These are phyloP conservation scores for Colletotrichum costaricense DNA, from an alignment of 2,329 filamentous ascomycete species.

Conservation along the genomic window DNA sequence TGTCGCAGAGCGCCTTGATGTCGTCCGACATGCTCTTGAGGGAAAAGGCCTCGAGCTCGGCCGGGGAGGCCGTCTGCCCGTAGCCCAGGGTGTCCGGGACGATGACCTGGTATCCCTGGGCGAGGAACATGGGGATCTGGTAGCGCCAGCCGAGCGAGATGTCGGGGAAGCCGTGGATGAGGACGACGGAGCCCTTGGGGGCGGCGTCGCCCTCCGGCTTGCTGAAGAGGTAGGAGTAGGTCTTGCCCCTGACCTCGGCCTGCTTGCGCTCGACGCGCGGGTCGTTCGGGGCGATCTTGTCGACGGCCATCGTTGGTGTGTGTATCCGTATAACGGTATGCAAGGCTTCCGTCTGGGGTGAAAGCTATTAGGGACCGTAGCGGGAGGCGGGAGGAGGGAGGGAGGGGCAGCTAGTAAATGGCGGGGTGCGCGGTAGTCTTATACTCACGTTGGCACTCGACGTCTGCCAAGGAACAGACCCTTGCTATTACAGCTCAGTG, in stretches of 20 bases:
- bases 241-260: conserved; percentile 73
- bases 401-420: neutral
- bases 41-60: conserved; percentile 62
- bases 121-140: conserved; percentile 82
- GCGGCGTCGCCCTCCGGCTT: conserved; percentile 53
- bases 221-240: conserved; percentile 74
- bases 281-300: conserved; percentile 76
- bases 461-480: conserved; percentile 14
- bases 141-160: conserved; percentile 87
- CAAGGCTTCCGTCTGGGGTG: conserved; percentile 12
- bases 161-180: conserved; percentile 84
- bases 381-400: neutral
- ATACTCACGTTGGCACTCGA: neutral
- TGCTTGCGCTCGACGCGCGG: conserved; percentile 73
- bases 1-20: conserved; percentile 76
- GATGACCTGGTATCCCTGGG: conserved; percentile 81
- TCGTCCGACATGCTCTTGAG: conserved; percentile 80
- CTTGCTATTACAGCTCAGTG: conserved; percentile 2
- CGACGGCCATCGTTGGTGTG: conserved; percentile 57
- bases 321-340: neutral
- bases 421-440: neutral
- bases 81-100: conserved; percentile 91
- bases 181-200: conserved; percentile 60
- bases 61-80: conserved; percentile 78
- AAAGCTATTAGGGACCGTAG: neutral